These are phyloP conservation scores for Carex littledalei DNA, from an alignment of 176 grass and related monocot genomes.

Conservation along the genomic window DNA sequence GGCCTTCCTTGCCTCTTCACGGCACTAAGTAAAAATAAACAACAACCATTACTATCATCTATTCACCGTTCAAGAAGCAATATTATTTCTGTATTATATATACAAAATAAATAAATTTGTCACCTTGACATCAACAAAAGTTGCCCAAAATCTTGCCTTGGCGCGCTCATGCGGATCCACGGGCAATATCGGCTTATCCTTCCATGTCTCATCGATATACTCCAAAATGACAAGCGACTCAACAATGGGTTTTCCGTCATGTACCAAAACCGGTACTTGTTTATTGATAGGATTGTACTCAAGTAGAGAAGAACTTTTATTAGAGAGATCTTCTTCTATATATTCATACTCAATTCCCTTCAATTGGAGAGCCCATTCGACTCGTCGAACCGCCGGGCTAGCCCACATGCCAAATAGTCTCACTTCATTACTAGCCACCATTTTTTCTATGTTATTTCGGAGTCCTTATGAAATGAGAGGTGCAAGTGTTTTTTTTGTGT, in stretches of 20 bases:
- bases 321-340: slow-evolving; percentile 45
- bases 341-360: slow-evolving; percentile 48
- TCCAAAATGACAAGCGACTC: slow-evolving; percentile 45
- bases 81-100: background rate
- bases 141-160: slow-evolving; percentile 44
- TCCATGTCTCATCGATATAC: slow-evolving; percentile 44
- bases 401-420: slow-evolving; percentile 23
- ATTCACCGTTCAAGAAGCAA: background rate
- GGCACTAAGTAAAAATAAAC: slow-evolving; percentile 6
- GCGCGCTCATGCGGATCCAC: slow-evolving; percentile 18
- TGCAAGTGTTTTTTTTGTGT: background rate
- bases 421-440: slow-evolving; percentile 12
- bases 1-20: slow-evolving; percentile 25
- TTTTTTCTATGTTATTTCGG: background rate
- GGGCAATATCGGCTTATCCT: slow-evolving; percentile 18
- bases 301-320: slow-evolving; percentile 39
- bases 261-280: slow-evolving; percentile 45
- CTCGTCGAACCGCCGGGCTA: slow-evolving; percentile 15
- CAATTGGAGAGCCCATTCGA: slow-evolving; percentile 31
- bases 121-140: slow-evolving; percentile 40
- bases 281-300: slow-evolving; percentile 35
- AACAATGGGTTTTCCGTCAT: slow-evolving; percentile 18
- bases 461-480: background rate
- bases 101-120: background rate
- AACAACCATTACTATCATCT: background rate